A percentile compares a stretch with the other conserved stretches of the same genome.
Conservation (phyloP, 2,329 filamentous ascomycete genomes). For the Kalaharituber pfeilii region DNA sequence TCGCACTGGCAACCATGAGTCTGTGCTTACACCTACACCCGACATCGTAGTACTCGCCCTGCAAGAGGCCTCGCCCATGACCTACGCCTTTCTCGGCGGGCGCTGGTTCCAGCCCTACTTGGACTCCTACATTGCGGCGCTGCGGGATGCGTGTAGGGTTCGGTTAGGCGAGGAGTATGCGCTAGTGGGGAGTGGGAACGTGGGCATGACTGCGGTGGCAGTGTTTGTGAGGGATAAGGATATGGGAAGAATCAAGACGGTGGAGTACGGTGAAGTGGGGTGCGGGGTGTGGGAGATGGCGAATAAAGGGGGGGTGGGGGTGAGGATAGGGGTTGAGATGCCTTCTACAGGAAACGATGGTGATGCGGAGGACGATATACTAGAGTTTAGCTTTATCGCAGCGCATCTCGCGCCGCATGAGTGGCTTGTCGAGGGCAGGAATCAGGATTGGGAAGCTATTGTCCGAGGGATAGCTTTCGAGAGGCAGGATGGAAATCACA, state of each 20-base stretch:
- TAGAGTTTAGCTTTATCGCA: slow-evolving; percentile 67
- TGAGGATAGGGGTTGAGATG: slow-evolving; percentile 45
- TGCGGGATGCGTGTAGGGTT: slow-evolving; percentile 42
- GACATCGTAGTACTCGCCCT: slow-evolving; percentile 52
- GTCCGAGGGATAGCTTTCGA: slow-evolving; percentile 64
- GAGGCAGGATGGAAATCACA: slow-evolving; percentile 3
- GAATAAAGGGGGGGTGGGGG: slow-evolving; percentile 82
- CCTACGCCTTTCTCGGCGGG: slow-evolving; percentile 69
- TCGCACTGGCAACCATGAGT: too few relatives aligned
- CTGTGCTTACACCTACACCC: slow-evolving; percentile 39
- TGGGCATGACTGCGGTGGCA: slow-evolving; percentile 81
- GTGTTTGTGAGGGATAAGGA: slow-evolving; percentile 52
- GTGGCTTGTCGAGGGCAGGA: slow-evolving; percentile 53
- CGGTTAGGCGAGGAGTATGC: slow-evolving; percentile 39
- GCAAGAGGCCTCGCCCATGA: slow-evolving; percentile 77
- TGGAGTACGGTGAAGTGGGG: slow-evolving; percentile 68
- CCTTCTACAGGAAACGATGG: slow-evolving; percentile 21
- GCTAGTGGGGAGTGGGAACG: slow-evolving; percentile 51
- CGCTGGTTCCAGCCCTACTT: slow-evolving; percentile 64
- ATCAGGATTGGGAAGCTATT: slow-evolving; percentile 76
- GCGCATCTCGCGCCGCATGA: slow-evolving; percentile 85
- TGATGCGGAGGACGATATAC: slow-evolving; percentile 26
- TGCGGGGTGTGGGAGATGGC: slow-evolving; percentile 79
- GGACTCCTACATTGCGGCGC: slow-evolving; percentile 48
- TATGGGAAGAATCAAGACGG: slow-evolving; percentile 37